These are phyloP conservation scores for Candida dubliniensis DNA, from an alignment of 1,139 yeast genomes.

Conservation along the genomic window DNA sequence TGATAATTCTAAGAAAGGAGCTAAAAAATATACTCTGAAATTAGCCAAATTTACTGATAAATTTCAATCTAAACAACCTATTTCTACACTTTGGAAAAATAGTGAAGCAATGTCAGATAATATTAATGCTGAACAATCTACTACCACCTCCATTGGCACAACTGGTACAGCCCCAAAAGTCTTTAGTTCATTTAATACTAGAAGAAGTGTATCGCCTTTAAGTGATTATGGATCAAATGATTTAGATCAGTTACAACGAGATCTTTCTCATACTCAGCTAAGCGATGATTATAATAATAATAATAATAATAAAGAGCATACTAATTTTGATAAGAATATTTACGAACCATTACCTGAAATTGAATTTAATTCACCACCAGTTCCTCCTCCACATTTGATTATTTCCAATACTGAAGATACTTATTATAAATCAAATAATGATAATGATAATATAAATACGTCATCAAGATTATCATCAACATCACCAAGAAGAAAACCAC, in stretches of 20 bases:
- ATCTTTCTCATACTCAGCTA: constrained; percentile 11
- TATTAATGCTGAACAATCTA: constrained; percentile 2
- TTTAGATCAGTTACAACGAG: constrained; percentile 24
- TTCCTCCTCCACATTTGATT: constrained; percentile 14
- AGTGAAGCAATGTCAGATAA: background rate
- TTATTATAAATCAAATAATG: background rate
- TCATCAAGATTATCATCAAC: constrained; percentile 13
- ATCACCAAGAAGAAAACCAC: constrained; percentile 17
- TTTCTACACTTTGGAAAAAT: constrained; percentile 25
- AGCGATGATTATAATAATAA: background rate
- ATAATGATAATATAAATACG: background rate
- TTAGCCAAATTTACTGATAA: constrained; percentile 34
- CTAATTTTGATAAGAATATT: background rate
- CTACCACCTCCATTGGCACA: background rate
- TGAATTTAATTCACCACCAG: constrained; percentile 7
- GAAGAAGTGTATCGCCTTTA: constrained; percentile 14
- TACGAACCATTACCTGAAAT: constrained; percentile 1
- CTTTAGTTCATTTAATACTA: constrained; percentile 5
- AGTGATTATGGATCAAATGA: constrained; percentile 15
- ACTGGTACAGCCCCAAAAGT: constrained; percentile 6
- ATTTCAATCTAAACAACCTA: constrained; percentile 39
- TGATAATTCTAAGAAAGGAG: constrained; percentile 16
- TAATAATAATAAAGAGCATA: background rate
- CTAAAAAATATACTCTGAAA: constrained; percentile 26
- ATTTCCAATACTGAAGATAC: background rate